Evolutionary conservation across 106 monocot genomes (phyloP).

Genomic region (Alisma plantagoaquatica): DNA sequence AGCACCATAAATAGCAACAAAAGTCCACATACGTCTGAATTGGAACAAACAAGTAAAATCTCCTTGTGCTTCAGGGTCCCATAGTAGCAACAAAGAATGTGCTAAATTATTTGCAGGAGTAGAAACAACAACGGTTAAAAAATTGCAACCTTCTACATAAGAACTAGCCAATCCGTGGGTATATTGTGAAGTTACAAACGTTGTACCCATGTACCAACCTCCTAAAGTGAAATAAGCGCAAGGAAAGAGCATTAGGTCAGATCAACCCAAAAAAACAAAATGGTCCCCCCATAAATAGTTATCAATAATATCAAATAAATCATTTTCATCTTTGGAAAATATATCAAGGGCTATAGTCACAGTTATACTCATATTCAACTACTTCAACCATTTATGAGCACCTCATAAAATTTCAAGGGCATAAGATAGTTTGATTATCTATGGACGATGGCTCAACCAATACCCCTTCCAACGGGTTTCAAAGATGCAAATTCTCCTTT

Average conservation of each 20-base stretch:
- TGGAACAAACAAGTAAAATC: conserved; percentile 28
- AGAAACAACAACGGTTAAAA: conserved; percentile 11
- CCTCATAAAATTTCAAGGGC: background rate
- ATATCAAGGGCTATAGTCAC: conserved; percentile 6
- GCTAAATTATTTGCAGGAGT: conserved; percentile 20
- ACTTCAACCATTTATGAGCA: background rate
- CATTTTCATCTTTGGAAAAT: conserved; percentile 10
- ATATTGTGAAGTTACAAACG: conserved; percentile 12
- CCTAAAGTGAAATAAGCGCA: conserved; percentile 7
- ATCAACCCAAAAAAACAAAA: conserved; percentile 10
- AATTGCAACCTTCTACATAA: conserved; percentile 12
- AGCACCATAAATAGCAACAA: conserved; percentile 9
- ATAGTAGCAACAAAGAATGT: conserved; percentile 35
- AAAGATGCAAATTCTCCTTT: conserved; percentile 6
- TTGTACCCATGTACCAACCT: conserved; percentile 9
- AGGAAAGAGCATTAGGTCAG: conserved; percentile 11
- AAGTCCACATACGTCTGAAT: conserved; percentile 15
- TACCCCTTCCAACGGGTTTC: conserved; percentile 7
- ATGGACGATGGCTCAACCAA: conserved; percentile 2
- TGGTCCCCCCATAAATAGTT: conserved; percentile 3
- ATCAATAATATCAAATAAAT: conserved; percentile 9
- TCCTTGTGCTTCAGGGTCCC: conserved; percentile 22
- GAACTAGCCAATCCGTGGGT: conserved; percentile 17
- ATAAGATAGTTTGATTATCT: conserved; percentile 1
- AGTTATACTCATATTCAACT: conserved; percentile 2